Percentiles rank a stretch among this genome's conserved stretches.
Conservation (phyloP, 2,329 filamentous ascomycete genomes). For the Coleophoma cylindrospora region DNA sequence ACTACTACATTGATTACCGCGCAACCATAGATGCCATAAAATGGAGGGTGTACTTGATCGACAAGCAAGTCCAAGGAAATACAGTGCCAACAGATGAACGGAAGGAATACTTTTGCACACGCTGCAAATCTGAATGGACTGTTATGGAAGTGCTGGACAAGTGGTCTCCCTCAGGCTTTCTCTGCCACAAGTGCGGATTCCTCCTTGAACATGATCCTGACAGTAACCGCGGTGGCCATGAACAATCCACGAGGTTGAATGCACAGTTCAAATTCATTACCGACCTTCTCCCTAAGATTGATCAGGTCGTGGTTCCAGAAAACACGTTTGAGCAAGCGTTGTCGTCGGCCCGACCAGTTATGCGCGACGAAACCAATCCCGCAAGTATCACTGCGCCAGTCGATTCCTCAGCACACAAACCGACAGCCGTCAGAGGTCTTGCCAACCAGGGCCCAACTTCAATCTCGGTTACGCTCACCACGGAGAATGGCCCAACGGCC, state of each 20-base stretch:
- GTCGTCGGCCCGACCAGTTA: constrained; percentile 55
- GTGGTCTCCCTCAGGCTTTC: constrained; percentile 65
- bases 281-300: constrained; percentile 70
- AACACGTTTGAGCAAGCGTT: constrained; percentile 70
- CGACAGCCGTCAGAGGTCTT: constrained; percentile 66
- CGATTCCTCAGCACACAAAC: constrained; percentile 46
- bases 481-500: constrained; percentile 59
- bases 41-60: constrained; percentile 83
- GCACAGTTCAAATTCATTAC: constrained; percentile 76
- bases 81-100: constrained; percentile 77
- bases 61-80: constrained; percentile 81
- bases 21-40: constrained; percentile 95
- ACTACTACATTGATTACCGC: constrained; percentile 96
- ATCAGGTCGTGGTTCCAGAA: constrained; percentile 67
- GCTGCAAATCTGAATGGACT: constrained; percentile 83
- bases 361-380: constrained; percentile 63
- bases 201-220: constrained; percentile 62
- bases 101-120: constrained; percentile 83
- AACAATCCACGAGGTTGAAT: constrained; percentile 70
- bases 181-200: constrained; percentile 73
- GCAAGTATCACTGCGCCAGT: constrained; percentile 55
- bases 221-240: constrained; percentile 64
- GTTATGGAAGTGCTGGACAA: constrained; percentile 83
- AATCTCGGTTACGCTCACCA: constrained; percentile 65
- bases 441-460: constrained; percentile 62